phyloP scores from a whole-genome alignment of 805 yeast species.

The Zygotorulaspora florentina region DNA sequence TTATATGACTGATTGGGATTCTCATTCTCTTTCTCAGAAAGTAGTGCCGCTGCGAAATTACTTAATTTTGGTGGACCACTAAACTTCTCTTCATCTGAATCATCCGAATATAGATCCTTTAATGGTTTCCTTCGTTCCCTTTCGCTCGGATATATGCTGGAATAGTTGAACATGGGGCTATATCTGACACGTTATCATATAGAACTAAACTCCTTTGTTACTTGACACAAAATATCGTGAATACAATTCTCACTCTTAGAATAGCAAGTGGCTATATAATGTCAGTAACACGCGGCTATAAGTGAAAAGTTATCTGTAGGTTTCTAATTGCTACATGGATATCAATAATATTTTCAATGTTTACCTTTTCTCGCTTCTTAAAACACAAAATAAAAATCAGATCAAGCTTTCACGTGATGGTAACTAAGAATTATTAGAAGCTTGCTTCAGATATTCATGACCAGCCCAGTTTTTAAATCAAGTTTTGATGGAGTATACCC shows the following conservation, averaged over 20 bases:
- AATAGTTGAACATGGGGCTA: constrained; percentile 9
- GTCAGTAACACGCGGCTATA: neutral
- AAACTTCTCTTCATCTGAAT: constrained; percentile 29
- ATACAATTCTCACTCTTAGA: neutral
- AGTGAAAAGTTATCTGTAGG: neutral
- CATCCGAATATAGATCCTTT: constrained; percentile 8
- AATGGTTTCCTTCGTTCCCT: constrained; percentile 5
- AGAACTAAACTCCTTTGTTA: neutral
- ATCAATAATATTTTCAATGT: neutral
- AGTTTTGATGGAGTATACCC: too few species aligned
- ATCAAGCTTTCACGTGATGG: neutral
- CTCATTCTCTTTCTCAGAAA: constrained; percentile 19
- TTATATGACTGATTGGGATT: neutral
- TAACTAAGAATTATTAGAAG: too few species aligned
- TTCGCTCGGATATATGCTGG: constrained; percentile 11
- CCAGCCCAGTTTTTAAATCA: too few species aligned
- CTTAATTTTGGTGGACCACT: constrained; percentile 31
- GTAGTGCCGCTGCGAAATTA: constrained; percentile 32
- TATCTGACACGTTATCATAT: constrained; percentile 1
- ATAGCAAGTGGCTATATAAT: neutral
- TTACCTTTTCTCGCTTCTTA: constrained; percentile 1
- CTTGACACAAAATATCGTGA: too few species aligned
- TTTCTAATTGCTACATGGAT: neutral
- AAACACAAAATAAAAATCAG: constrained; percentile 1
- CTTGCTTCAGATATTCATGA: neutral